Evolutionary conservation across 768 basidiomycete species (phyloP).

Genomic region (Rhodocollybia butyracea): DNA sequence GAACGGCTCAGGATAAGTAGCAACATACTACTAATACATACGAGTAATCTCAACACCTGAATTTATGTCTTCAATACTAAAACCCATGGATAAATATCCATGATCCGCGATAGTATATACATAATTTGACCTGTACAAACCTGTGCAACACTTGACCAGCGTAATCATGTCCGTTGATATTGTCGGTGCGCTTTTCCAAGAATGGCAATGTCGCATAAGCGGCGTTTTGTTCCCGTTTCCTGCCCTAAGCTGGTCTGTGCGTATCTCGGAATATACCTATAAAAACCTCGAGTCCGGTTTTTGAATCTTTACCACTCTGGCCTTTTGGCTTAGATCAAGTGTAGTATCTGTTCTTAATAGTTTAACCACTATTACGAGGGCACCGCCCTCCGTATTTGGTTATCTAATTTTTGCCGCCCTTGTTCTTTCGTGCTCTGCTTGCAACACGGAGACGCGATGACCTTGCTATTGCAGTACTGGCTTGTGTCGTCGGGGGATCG

Average conservation of each 20-base stretch:
- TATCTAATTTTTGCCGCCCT: slow-evolving; percentile 57
- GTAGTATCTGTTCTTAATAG: slow-evolving; percentile 82
- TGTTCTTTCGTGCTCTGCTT: slow-evolving; percentile 54
- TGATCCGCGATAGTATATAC: no score
- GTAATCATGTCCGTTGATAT: no score
- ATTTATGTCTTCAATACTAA: no score
- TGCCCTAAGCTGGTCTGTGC: neutral
- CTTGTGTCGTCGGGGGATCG: slow-evolving; percentile 63
- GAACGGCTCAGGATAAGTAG: no score
- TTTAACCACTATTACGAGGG: slow-evolving; percentile 15
- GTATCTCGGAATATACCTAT: neutral
- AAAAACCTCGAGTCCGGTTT: neutral
- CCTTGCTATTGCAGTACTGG: slow-evolving; percentile 54
- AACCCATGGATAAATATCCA: no score
- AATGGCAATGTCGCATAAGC: no score
- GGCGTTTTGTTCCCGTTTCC: no score
- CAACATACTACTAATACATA: no score
- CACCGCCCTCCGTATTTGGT: slow-evolving; percentile 24
- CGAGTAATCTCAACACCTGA: no score
- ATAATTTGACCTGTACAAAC: no score
- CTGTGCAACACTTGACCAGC: no score
- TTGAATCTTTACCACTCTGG: slow-evolving; percentile 73
- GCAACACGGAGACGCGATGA: slow-evolving; percentile 52
- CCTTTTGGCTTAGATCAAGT: slow-evolving; percentile 98
- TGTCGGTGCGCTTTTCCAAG: no score